Percentiles rank a stretch among this genome's conserved stretches.
phyloP scores from a whole-genome alignment of 1,284 basidiomycete species.

The Cutaneotrichosporon arboriforme region DNA sequence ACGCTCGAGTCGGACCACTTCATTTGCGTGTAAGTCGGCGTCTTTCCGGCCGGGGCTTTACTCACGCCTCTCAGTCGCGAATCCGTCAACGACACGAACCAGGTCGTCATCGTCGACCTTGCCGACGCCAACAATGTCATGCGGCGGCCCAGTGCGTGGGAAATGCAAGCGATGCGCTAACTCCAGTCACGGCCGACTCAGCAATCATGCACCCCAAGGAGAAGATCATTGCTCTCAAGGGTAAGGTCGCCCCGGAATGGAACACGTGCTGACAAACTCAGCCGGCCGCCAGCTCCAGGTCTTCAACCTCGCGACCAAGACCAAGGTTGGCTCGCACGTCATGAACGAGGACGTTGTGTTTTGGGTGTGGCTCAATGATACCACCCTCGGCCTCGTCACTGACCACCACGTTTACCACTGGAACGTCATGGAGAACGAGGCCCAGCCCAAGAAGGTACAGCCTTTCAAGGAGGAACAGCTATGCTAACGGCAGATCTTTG shows the following conservation, averaged over 20 bases:
- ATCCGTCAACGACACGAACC: slow-evolving; percentile 65
- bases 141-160: slow-evolving; percentile 66
- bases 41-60: background rate
- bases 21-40: slow-evolving; percentile 61
- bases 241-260: slow-evolving; percentile 50
- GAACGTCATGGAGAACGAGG: slow-evolving; percentile 55
- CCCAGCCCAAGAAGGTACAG: slow-evolving; percentile 39
- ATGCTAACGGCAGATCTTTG: slow-evolving; percentile 62
- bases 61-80: slow-evolving; percentile 32
- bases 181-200: slow-evolving; percentile 77
- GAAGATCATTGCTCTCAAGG: slow-evolving; percentile 95
- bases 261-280: slow-evolving; percentile 42
- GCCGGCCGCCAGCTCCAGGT: slow-evolving; percentile 93
- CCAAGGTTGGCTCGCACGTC: slow-evolving; percentile 93
- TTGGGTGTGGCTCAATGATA: slow-evolving; percentile 97
- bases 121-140: slow-evolving; percentile 93
- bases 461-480: slow-evolving; percentile 6
- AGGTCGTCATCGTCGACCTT: slow-evolving; percentile 96
- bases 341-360: slow-evolving; percentile 94
- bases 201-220: slow-evolving; percentile 98
- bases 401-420: slow-evolving; percentile 93
- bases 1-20: slow-evolving; percentile 96
- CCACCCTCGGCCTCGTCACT: slow-evolving; percentile 91
- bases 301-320: slow-evolving; percentile 96
- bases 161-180: slow-evolving; percentile 6